Evolutionary conservation across 352 stramenopile genomes (phyloP), one percentile per base, ranked within the genome.

Genomic region (Albugo candida): DNA sequence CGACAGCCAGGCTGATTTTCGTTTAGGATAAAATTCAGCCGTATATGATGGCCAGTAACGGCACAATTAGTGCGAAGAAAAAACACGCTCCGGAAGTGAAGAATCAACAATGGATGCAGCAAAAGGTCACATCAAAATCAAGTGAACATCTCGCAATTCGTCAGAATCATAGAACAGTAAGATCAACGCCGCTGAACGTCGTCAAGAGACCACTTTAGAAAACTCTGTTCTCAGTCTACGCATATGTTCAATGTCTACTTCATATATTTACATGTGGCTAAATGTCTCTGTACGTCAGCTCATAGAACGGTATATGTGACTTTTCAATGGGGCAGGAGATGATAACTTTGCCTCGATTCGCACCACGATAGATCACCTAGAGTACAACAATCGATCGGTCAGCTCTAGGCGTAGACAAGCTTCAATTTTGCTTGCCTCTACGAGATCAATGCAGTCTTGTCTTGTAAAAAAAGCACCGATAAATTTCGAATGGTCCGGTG

Each of bases 401-500:
- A 36, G 12, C 13, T n/a, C 31, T 19, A 49, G 0, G 27, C 5
- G 51, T 17, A 41, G 13, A 34, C 38, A 52, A 13, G 13, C 17
- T n/a, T 41, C 47, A 13, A 10, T 45, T n/a, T n/a, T 54, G 13
- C 52, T 40, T 47, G 86, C 77, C 64, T 89, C 79, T 18, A 92
- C 73, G 41, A 92, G 68, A 47, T 92, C 79, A 52, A 92, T 85
- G 19, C 81, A 67, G 48, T 92, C 76, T 57, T 89, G 79, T 16
- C 70, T 70, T 13, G 60, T 70, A 2, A 55, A 63, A 56, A 92
- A 88, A 19, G 79, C 70, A 11, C 79, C 79, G 34, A 92, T 86
- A 47, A 88, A 92, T 53, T 89, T 92, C 45, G 76, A 85, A 47
- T 92, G 70, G 41, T 92, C 76, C 2, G 79, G 73, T 48, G 75